Conservation (phyloP, 352 stramenopile species). For the Phytophthora chlamydospora region DNA sequence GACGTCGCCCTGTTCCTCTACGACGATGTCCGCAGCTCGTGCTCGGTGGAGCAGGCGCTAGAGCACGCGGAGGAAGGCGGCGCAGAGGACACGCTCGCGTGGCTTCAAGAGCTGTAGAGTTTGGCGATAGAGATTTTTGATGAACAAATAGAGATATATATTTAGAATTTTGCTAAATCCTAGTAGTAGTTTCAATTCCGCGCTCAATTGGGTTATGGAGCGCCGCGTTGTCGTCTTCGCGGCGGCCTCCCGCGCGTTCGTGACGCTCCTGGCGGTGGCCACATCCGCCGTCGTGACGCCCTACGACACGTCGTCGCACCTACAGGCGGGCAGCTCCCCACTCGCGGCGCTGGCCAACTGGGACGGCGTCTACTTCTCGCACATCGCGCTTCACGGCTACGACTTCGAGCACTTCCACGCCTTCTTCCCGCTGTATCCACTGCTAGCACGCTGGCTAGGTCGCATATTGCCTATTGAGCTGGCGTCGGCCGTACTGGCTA, state of each 20-base stretch:
- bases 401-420: constrained; percentile 86
- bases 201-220: constrained; percentile 21
- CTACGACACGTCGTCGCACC: constrained; percentile 73
- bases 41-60: constrained; percentile 56
- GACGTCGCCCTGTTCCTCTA: constrained; percentile 63
- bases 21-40: constrained; percentile 46
- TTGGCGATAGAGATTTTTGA: constrained; percentile 27
- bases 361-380: constrained; percentile 85
- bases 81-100: constrained; percentile 64
- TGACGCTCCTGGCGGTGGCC: constrained; percentile 53
- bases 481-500: constrained; percentile 34
- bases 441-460: constrained; percentile 50
- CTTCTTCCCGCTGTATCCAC: constrained; percentile 84
- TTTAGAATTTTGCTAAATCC: constrained; percentile 1
- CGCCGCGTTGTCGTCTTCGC: constrained; percentile 54
- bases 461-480: constrained; percentile 27
- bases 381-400: constrained; percentile 82
- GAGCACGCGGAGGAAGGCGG: constrained; percentile 70
- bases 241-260: constrained; percentile 44
- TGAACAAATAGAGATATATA: constrained; percentile 38
- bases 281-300: constrained; percentile 57
- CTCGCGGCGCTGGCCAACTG: constrained; percentile 73
- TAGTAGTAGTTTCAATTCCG: too few species aligned
- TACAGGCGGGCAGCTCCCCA: constrained; percentile 27
- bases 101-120: constrained; percentile 46